phyloP scores from a whole-genome alignment of 176 grass and related monocot genomes.

The Thalia dealbata region DNA sequence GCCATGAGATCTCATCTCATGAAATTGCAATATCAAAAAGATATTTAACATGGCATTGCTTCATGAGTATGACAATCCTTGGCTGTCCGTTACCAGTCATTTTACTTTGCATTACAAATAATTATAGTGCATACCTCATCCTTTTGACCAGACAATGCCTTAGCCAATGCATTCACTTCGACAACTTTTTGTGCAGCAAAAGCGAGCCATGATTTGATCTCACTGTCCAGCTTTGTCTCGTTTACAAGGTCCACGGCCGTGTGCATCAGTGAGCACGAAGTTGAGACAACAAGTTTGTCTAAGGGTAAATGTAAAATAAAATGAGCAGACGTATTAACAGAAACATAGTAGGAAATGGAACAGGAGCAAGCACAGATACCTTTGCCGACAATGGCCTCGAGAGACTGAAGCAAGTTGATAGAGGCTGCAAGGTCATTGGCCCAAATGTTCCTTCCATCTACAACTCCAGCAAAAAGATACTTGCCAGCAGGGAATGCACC shows the following conservation, averaged over 20 bases:
- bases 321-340: not conserved
- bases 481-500: slow-evolving; percentile 69
- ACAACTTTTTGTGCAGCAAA: slow-evolving; percentile 88
- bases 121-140: slow-evolving; percentile 47
- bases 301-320: slow-evolving; percentile 7
- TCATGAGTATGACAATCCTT: too few relatives aligned
- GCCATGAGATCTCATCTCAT: too few relatives aligned
- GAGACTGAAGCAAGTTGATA: slow-evolving; percentile 53
- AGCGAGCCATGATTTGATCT: slow-evolving; percentile 88
- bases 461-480: slow-evolving; percentile 87
- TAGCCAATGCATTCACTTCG: slow-evolving; percentile 83
- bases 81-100: not conserved
- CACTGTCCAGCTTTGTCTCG: slow-evolving; percentile 75
- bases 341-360: not conserved
- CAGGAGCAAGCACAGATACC: slow-evolving; percentile 33
- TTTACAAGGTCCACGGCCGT: slow-evolving; percentile 89
- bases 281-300: slow-evolving; percentile 90
- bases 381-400: slow-evolving; percentile 68
- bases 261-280: slow-evolving; percentile 92
- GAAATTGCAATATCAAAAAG: not conserved
- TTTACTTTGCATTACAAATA: not conserved
- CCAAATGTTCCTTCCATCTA: slow-evolving; percentile 95
- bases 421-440: slow-evolving; percentile 81
- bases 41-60: not conserved
- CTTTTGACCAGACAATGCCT: slow-evolving; percentile 69